Conservation (phyloP, 2,329 filamentous ascomycete species). For the Bipolaris zeicola region DNA sequence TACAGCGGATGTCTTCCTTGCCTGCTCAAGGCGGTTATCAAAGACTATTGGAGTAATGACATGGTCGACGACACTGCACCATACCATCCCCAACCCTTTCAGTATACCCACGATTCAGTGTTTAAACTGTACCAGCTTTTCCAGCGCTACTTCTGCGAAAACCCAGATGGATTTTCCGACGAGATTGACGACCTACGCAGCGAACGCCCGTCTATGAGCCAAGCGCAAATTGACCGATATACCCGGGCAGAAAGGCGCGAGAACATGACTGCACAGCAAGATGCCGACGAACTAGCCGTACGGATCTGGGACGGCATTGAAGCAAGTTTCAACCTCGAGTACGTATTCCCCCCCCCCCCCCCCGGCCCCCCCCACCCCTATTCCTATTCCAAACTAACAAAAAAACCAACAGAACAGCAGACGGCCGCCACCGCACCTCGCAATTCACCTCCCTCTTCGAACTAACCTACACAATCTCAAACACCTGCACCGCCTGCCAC, state of each 20-base stretch:
- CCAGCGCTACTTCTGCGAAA: not conserved
- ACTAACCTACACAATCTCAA: not conserved
- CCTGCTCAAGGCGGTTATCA: slow-evolving; percentile 7
- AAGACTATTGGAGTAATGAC: slow-evolving; percentile 6
- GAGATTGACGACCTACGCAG: not conserved
- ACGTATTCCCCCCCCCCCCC: not conserved
- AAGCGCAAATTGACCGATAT: not conserved
- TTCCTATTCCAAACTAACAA: not conserved
- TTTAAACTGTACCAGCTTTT: not conserved
- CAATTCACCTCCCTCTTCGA: not conserved
- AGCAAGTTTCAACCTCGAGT: not conserved
- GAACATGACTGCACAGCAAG: not conserved
- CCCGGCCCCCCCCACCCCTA: not conserved
- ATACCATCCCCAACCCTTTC: not conserved
- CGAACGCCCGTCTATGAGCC: not conserved
- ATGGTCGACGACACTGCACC: not conserved
- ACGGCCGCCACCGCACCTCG: not conserved
- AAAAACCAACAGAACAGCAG: not conserved
- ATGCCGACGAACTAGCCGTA: not conserved
- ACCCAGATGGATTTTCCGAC: not conserved
- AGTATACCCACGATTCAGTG: not conserved
- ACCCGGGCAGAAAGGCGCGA: not conserved
- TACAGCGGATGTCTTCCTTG: slow-evolving; percentile 13
- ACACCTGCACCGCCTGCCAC: not conserved
- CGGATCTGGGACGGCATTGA: not conserved